Conservation (phyloP, 1,284 basidiomycete genomes). For the Ganoderma lingzhi region DNA sequence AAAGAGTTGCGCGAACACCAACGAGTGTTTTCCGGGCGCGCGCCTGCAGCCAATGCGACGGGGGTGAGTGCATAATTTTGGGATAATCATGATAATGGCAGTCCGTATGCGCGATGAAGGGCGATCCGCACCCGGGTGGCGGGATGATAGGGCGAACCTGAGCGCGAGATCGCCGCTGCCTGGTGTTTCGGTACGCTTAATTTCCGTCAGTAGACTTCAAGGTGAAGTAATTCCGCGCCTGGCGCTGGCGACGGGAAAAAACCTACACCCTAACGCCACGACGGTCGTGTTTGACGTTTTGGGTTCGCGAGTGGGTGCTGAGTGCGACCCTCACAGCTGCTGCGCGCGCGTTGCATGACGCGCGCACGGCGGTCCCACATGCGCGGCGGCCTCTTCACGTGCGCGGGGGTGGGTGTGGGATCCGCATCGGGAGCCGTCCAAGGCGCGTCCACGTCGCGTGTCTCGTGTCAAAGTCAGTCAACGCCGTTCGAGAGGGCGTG, state of each 20-base stretch:
- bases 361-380: slow-evolving; percentile 14
- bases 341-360: slow-evolving; percentile 8
- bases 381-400: slow-evolving; percentile 23
- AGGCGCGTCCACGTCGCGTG: slow-evolving; percentile 16
- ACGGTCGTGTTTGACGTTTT: slow-evolving; percentile 23
- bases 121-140: slow-evolving; percentile 7
- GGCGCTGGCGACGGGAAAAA: slow-evolving; percentile 5
- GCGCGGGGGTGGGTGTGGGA: slow-evolving; percentile 24
- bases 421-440: slow-evolving; percentile 20
- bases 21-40: slow-evolving; percentile 18
- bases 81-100: background rate
- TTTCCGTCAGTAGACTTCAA: slow-evolving; percentile 26
- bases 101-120: background rate
- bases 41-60: slow-evolving; percentile 12
- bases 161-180: slow-evolving; percentile 15
- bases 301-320: slow-evolving; percentile 8
- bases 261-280: slow-evolving; percentile 33
- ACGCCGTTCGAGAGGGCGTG: slow-evolving; percentile 4
- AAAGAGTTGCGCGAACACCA: slow-evolving; percentile 21
- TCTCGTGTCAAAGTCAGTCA: slow-evolving; percentile 11
- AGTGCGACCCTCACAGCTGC: background rate
- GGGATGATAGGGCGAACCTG: background rate
- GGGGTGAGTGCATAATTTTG: background rate
- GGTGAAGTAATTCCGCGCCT: slow-evolving; percentile 24
- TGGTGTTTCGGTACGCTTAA: slow-evolving; percentile 23